A percentile compares a stretch with the other conserved stretches of the same genome.
These are phyloP conservation scores for Solanum paucissectum DNA, from an alignment of 257 asterid species.

Conservation along the genomic window DNA sequence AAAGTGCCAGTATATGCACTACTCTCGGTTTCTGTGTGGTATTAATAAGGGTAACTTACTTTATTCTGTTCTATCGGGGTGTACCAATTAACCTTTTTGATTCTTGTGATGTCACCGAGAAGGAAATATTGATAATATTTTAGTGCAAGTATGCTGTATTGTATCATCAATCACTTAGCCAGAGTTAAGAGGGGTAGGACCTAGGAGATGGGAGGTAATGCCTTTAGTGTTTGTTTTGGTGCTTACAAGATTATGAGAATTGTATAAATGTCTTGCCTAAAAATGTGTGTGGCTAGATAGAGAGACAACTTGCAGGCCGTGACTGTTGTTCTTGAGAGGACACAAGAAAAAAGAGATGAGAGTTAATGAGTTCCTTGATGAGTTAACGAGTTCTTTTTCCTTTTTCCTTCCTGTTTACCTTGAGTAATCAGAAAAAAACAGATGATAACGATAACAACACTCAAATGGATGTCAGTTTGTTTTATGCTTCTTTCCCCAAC, in stretches of 20 bases:
- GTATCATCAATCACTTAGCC: neutral
- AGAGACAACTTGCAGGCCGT: neutral
- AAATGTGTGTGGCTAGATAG: neutral
- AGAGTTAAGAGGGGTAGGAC: neutral
- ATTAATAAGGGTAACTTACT: neutral
- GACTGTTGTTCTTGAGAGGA: neutral
- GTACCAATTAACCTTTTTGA: neutral
- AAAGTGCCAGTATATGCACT: neutral
- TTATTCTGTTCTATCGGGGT: neutral
- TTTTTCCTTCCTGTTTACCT: neutral
- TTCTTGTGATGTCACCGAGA: neutral
- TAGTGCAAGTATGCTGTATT: neutral
- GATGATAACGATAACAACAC: neutral
- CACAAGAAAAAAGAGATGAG: neutral
- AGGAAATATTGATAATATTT: neutral
- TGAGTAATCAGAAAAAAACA: neutral
- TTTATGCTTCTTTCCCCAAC: neutral
- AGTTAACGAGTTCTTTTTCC: neutral
- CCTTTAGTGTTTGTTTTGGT: neutral
- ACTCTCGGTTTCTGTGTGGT: neutral
- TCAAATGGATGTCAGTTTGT: neutral
- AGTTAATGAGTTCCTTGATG: neutral
- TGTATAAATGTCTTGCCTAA: neutral
- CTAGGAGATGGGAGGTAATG: neutral
- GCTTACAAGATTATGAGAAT: neutral